Base-by-base conservation (phyloP, 805 yeast species). In the Kuraishia molischiana region DNA sequence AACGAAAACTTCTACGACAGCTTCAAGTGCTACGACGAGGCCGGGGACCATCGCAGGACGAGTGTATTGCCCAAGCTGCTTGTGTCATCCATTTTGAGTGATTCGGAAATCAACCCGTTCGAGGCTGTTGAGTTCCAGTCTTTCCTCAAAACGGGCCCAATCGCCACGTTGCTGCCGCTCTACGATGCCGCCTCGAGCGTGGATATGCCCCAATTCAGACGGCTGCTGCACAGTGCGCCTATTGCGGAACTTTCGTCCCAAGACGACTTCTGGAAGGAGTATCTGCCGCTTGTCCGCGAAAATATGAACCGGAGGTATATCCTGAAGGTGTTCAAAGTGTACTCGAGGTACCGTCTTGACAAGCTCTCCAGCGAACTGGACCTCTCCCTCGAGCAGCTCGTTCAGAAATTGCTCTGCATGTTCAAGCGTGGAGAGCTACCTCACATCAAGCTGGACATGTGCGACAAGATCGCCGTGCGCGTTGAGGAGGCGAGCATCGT, bases 71-170 rank as follows among this genome's bases (percentile, higher is more conserved):
- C 74, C 44, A 78, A 76, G 54, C 66, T 79, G 39, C 74, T 79
- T 2, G 50, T 85, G 17, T 70, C 79, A 19, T 72, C 81, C 4
- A 58, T 82, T 36, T 59, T 85, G 32, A 66, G 76, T n/a, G 79
- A 77, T 38, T 75, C 69, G 32, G 79, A 74, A 43, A 72, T 82
- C 38, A 77, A 79, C 48, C 85, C 85, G 2, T 80, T 82, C 47
- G 82, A 78, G 44, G 73, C 85, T 0, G 83, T 77, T 49, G 90
- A 82, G 53, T 77, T 84, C 38, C 61, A 58, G 40, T 58, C 61
- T 6, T 56, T 58, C 38, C 30, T 49, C 8, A 48, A 49, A 29
- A 36, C 42, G 5, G 41, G 24, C 4, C 38, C 41, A 4, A 43
- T 58, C 24, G 38, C 44, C 20, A 36, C 36, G 19, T 37, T 58